A percentile compares a stretch with the other conserved stretches of the same genome.
Conservation (phyloP, 1,139 yeast genomes). For the Lodderomyces metapsilosis region DNA sequence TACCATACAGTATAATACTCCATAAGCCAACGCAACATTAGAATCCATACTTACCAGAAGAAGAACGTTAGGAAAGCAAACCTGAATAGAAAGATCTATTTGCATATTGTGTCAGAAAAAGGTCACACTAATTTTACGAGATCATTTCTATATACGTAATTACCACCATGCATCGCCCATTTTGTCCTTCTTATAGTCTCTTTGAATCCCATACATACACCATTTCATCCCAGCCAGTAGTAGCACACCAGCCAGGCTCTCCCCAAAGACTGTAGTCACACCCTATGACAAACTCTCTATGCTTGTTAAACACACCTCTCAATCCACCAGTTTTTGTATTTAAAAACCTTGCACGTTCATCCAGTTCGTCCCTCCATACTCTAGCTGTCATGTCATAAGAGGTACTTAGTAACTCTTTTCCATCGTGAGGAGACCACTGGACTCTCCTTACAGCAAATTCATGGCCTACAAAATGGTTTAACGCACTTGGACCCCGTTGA, state of each 20-base stretch:
- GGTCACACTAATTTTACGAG: too few species aligned
- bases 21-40: too few species aligned
- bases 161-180: background rate
- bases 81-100: too few species aligned
- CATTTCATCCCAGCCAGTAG: conserved; percentile 97
- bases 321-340: conserved; percentile 39
- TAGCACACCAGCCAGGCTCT: conserved; percentile 90
- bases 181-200: conserved; percentile 20
- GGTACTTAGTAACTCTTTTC: conserved; percentile 67
- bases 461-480: conserved; percentile 81
- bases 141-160: background rate
- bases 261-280: conserved; percentile 98
- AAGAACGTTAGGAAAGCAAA: too few species aligned
- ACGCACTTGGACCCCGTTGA: conserved; percentile 62
- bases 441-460: conserved; percentile 83
- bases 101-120: background rate
- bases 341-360: conserved; percentile 49
- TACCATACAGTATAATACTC: too few species aligned
- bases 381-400: conserved; percentile 93
- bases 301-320: conserved; percentile 61
- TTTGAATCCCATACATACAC: conserved; percentile 84
- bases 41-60: too few species aligned
- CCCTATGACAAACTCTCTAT: conserved; percentile 90
- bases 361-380: conserved; percentile 76
- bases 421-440: conserved; percentile 85